These are phyloP conservation scores for Cyclocybe aegerita DNA, from an alignment of 768 basidiomycete genomes.

Conservation along the genomic window DNA sequence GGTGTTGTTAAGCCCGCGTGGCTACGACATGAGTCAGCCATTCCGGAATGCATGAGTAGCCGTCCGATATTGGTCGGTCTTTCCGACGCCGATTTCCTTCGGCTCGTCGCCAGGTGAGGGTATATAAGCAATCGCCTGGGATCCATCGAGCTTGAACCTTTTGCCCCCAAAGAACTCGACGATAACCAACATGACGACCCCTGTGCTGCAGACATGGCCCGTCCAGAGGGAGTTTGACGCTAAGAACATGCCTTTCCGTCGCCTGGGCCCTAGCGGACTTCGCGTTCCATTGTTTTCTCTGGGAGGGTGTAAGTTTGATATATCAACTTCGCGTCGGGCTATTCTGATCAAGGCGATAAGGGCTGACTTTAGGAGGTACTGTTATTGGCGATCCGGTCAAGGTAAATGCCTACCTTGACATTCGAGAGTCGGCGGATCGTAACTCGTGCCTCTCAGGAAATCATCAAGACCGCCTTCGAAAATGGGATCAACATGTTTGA, in stretches of 20 bases:
- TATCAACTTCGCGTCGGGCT: neutral
- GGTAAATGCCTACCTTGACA: constrained; percentile 24
- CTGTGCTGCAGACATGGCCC: constrained; percentile 23
- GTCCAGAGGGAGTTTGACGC: constrained; percentile 40
- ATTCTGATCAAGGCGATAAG: constrained; percentile 13
- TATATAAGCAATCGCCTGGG: no score
- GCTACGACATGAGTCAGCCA: no score
- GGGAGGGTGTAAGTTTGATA: constrained; percentile 53
- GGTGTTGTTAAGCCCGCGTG: no score
- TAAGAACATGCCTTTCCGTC: constrained; percentile 59
- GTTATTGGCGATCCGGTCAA: constrained; percentile 70
- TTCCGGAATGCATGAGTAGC: no score
- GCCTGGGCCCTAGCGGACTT: constrained; percentile 61
- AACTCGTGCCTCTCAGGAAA: constrained; percentile 46
- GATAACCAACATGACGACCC: neutral
- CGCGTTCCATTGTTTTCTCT: constrained; percentile 68
- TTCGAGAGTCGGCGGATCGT: neutral
- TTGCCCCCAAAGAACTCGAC: no score
- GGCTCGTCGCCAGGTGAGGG: no score
- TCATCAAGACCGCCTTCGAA: constrained; percentile 72
- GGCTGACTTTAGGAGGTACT: constrained; percentile 60
- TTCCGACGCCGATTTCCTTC: no score
- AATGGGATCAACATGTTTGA: constrained; percentile 73
- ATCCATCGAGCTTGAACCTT: no score
- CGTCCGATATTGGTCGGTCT: no score